Conservation (phyloP, 2,329 filamentous ascomycete genomes). For the Fusarium brachygibbosum region DNA sequence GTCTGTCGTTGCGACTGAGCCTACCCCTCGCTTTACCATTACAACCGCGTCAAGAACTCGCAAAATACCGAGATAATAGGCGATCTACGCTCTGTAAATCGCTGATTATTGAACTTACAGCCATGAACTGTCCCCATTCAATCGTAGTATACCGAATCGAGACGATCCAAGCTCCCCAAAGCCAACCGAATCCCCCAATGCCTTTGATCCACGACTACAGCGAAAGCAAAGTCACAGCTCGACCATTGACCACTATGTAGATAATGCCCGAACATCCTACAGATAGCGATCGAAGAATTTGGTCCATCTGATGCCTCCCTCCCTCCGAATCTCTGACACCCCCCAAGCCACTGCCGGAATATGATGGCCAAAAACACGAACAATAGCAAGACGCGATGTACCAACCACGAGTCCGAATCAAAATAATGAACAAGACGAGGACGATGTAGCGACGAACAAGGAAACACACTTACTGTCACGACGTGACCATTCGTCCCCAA, state of each 20-base stretch:
- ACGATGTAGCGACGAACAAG: conserved; percentile 1
- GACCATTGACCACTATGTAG: neutral
- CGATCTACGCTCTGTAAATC: rapidly evolving
- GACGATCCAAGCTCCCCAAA: neutral
- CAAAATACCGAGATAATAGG: neutral
- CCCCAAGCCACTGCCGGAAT: neutral
- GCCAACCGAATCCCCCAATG: no score
- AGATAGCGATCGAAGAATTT: neutral
- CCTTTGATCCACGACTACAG: neutral
- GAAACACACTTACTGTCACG: no score
- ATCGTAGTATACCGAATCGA: neutral
- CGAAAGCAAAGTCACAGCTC: no score
- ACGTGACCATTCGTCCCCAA: no score
- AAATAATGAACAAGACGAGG: neutral
- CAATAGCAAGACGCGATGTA: neutral
- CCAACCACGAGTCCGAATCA: neutral
- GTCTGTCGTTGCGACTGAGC: rapidly evolving
- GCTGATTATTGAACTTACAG: rapidly evolving
- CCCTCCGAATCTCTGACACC: no score
- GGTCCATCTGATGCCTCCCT: neutral
- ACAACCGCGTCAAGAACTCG: neutral
- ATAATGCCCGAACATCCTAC: no score
- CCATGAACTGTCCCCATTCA: neutral
- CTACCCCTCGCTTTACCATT: neutral
- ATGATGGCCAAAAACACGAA: neutral